These are phyloP conservation scores for Penicillium sp. DNA, from an alignment of 2,329 filamentous ascomycete genomes.

Conservation along the genomic window DNA sequence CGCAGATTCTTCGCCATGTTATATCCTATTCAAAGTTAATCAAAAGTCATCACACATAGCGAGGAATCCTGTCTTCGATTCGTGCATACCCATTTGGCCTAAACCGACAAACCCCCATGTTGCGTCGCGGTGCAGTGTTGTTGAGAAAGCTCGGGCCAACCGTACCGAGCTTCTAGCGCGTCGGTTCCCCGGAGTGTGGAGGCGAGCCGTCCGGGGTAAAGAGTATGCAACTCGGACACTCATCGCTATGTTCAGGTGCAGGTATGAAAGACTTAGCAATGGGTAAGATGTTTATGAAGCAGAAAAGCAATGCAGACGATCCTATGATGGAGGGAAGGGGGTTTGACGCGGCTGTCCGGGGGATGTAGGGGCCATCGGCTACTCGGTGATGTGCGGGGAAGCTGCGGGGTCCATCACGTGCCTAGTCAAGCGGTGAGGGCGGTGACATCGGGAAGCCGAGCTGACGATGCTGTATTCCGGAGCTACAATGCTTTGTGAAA, in stretches of 20 bases:
- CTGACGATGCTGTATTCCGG: too few species aligned
- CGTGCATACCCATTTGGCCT: conserved; percentile 55
- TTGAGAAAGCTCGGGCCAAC: conserved; percentile 43
- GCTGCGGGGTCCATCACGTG: conserved; percentile 13
- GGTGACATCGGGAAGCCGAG: too few species aligned
- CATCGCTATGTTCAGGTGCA: conserved; percentile 9
- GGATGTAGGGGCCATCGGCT: too few species aligned
- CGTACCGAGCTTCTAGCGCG: conserved; percentile 4
- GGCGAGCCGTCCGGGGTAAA: conserved; percentile 7
- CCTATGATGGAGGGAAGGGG: not conserved
- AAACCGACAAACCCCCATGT: conserved; percentile 59
- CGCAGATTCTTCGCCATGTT: conserved; percentile 69
- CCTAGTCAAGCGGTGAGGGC: too few species aligned
- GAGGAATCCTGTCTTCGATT: not conserved
- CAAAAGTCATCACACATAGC: not conserved
- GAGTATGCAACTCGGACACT: conserved; percentile 7
- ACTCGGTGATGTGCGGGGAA: conserved; percentile 9
- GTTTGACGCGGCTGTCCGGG: too few species aligned
- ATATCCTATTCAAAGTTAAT: conserved; percentile 50
- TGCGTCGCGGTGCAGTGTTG: conserved; percentile 42
- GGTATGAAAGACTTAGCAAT: not conserved
- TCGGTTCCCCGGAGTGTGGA: conserved; percentile 10
- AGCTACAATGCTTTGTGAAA: too few species aligned
- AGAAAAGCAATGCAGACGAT: not conserved
- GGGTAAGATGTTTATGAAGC: not conserved